A percentile compares a stretch with the other conserved stretches of the same genome.
Conservation (phyloP, 2,329 filamentous ascomycete genomes). For the Pyrenophora seminiperda region DNA sequence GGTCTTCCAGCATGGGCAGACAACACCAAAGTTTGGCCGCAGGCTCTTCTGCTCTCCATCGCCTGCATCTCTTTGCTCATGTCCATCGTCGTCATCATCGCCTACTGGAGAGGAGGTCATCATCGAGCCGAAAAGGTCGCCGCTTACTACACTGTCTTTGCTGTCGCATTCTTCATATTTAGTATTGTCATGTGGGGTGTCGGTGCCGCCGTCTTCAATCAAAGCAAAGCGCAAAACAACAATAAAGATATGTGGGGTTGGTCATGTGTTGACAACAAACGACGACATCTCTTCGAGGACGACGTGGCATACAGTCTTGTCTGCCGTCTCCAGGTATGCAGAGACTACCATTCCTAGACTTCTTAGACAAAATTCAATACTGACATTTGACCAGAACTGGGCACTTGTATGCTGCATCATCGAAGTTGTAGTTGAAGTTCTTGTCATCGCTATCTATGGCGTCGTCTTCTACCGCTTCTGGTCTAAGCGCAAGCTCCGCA, state of each 20-base stretch:
- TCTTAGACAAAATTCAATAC: conserved; percentile 4
- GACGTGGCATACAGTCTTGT: conserved; percentile 88
- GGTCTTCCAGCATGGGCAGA: conserved; percentile 83
- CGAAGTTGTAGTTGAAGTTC: conserved; percentile 88
- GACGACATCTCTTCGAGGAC: conserved; percentile 74
- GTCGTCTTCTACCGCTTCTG: conserved; percentile 97
- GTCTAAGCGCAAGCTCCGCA: conserved; percentile 91
- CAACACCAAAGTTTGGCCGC: conserved; percentile 83
- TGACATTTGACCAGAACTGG: conserved; percentile 73
- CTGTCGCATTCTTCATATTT: conserved; percentile 90
- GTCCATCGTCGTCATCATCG: conserved; percentile 79
- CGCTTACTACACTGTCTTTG: conserved; percentile 94
- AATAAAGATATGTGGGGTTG: conserved; percentile 97
- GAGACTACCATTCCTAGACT: neutral
- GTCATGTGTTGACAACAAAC: conserved; percentile 90
- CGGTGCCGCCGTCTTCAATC: conserved; percentile 82
- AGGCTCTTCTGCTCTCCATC: conserved; percentile 79
- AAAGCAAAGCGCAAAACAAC: conserved; percentile 70
- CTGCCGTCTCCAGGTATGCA: conserved; percentile 79
- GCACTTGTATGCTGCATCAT: conserved; percentile 95
- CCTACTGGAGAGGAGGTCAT: conserved; percentile 89
- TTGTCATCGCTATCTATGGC: conserved; percentile 90
- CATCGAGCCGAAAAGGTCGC: conserved; percentile 87
- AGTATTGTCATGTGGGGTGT: conserved; percentile 91
- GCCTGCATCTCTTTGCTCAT: conserved; percentile 79